phyloP scores from a whole-genome alignment of 768 basidiomycete species.

The Coprinellus micaceus region DNA sequence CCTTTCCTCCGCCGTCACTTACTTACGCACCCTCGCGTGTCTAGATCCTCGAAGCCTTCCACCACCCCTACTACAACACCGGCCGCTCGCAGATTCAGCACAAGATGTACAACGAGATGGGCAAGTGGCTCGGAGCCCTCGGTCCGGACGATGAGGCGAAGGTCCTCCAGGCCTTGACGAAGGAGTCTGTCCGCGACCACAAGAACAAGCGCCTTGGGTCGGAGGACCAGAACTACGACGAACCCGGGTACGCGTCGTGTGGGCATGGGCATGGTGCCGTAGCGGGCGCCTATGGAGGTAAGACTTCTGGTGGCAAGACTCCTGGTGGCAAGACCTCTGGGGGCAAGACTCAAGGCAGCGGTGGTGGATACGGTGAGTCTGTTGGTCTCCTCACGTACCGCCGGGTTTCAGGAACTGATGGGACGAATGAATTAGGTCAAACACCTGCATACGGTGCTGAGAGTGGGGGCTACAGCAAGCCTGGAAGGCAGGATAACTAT shows the following conservation, averaged over 20 bases:
- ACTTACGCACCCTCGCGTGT: not conserved
- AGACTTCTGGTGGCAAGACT: too few relatives aligned
- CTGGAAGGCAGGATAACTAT: constrained; percentile 5
- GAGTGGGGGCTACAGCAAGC: not conserved
- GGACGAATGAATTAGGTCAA: too few relatives aligned
- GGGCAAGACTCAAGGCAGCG: not conserved
- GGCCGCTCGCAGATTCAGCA: constrained; percentile 52
- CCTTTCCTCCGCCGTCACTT: not conserved
- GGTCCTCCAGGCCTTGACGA: constrained; percentile 48
- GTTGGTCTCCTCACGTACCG: not conserved
- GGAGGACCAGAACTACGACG: constrained; percentile 35
- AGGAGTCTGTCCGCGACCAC: constrained; percentile 53
- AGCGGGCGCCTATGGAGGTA: too few relatives aligned
- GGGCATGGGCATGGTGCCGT: too few relatives aligned
- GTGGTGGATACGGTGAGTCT: constrained; percentile 10
- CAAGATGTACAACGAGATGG: constrained; percentile 55
- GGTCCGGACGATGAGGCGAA: constrained; percentile 39
- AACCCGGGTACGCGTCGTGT: constrained; percentile 37
- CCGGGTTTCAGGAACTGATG: not conserved
- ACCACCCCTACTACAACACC: constrained; percentile 64
- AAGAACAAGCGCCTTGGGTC: constrained; percentile 56
- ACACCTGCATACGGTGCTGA: not conserved
- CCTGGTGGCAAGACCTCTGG: too few relatives aligned
- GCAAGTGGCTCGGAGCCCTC: constrained; percentile 50
- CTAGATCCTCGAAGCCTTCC: constrained; percentile 61